Evolutionary conservation across 768 basidiomycete genomes (phyloP), one percentile per base, ranked within the genome.

Genomic region (Lentinula detonsa): DNA sequence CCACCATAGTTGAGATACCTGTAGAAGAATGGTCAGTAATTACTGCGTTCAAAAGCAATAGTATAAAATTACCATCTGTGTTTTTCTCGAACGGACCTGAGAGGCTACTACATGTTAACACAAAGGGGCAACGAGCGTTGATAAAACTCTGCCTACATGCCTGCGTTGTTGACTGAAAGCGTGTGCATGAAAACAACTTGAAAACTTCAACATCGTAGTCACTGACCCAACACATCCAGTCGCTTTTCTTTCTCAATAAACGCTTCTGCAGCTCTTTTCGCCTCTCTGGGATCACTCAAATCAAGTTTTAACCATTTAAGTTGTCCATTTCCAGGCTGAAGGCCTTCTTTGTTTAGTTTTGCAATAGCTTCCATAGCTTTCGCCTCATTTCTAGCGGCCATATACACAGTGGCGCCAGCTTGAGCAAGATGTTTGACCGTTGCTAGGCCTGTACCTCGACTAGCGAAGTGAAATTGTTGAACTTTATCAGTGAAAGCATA

Each of bases 341-440:
- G 64, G 0, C 80, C 83, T 45, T 80, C 80, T 3, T 61, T 62
- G 40, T 78, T 68, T 42, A 88, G 70, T 34, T 72, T 67, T 28
- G 71, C 72, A n/a, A 86, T 80, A 2, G 84, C 84, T 6, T 67
- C 78, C 21, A 68, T 73, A 7, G 81, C 85, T 51, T 72, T 76
- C 15, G 65, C 64, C 63, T 81, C 78, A 63, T 74, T 77, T 16
- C 85, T 77, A 6, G 82, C 79, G 0, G 77, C 82, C 63, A 87
- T 75, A 64, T 86, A 86, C 5, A 86, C 81, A 64, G 82, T 86
- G 4, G 85, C 84, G 15, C 85, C 84, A 7, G 71, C 74, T 6
- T 75, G 73, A 0, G 78, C 82, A 18, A 88, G 78, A 63, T 79
- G 77, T 56, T 76, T 74, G 18, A 84, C 76, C 0, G 81, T 85